A percentile compares a stretch with the other conserved stretches of the same genome.
Conservation (phyloP, 2,329 filamentous ascomycete species). For the Sporothrix pseudoabietina region DNA sequence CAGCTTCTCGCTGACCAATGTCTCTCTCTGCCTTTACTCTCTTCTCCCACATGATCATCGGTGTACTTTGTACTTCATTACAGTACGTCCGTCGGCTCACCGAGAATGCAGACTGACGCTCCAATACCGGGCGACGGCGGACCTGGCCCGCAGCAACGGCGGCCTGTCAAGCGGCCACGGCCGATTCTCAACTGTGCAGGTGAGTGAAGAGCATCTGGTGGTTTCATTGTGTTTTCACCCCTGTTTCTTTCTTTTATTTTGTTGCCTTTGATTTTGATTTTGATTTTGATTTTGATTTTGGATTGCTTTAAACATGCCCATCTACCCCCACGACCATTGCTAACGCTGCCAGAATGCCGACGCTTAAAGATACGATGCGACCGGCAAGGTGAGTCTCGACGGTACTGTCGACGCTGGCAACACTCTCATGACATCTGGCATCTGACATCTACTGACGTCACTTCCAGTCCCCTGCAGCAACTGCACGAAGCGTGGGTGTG, state of each 20-base stretch:
- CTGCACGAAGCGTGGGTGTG: constrained; percentile 22
- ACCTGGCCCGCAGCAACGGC: not conserved
- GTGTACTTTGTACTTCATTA: not conserved
- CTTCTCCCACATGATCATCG: not conserved
- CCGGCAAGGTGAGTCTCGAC: constrained; percentile 13
- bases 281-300: not conserved
- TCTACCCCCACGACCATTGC: not conserved
- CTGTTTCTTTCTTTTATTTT: not conserved
- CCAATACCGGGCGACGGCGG: not conserved
- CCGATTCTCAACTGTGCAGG: constrained; percentile 20
- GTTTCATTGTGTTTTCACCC: not conserved
- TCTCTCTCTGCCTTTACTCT: not conserved
- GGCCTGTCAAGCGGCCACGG: constrained; percentile 17
- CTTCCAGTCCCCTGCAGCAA: constrained; percentile 19
- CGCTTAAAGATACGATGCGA: constrained; percentile 20
- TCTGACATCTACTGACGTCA: not conserved
- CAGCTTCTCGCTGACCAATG: not conserved
- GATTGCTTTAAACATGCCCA: not conserved
- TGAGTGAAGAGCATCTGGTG: not conserved
- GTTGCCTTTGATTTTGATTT: not conserved
- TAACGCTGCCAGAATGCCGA: constrained; percentile 11
- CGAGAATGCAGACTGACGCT: not conserved
- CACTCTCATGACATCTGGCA: too few relatives aligned
- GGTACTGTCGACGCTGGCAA: too few relatives aligned
- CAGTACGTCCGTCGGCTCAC: not conserved